Conservation (phyloP, 1,139 yeast genomes). For the Protomyces pachydermus region DNA sequence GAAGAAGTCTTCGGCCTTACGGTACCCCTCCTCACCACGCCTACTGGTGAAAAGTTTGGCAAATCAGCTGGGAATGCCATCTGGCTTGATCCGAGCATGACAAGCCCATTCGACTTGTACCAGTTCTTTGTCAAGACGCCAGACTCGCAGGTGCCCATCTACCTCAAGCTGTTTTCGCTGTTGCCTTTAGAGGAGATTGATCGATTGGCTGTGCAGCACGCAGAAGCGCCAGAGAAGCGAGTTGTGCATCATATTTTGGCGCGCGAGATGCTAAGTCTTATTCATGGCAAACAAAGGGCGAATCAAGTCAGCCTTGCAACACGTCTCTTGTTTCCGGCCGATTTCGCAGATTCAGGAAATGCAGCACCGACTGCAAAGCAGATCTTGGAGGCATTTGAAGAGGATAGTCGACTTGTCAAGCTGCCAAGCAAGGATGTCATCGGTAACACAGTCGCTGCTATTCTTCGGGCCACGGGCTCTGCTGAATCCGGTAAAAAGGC, state of each 20-base stretch:
- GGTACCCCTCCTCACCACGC: slow-evolving; percentile 82
- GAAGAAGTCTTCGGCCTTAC: slow-evolving; percentile 60
- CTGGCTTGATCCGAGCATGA: slow-evolving; percentile 66
- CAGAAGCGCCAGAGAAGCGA: slow-evolving; percentile 55
- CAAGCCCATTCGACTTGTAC: slow-evolving; percentile 75
- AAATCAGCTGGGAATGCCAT: slow-evolving; percentile 97
- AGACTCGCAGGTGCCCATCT: slow-evolving; percentile 66
- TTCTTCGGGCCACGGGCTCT: slow-evolving; percentile 8
- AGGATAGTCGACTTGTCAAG: slow-evolving; percentile 56
- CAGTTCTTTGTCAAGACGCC: slow-evolving; percentile 74
- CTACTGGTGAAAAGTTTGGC: slow-evolving; percentile 91
- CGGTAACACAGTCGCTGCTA: slow-evolving; percentile 38
- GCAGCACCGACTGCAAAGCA: slow-evolving; percentile 46
- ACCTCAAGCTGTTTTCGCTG: slow-evolving; percentile 72
- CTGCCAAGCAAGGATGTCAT: slow-evolving; percentile 43
- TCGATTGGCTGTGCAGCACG: slow-evolving; percentile 50
- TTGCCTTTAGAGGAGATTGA: slow-evolving; percentile 61
- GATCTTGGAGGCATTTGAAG: slow-evolving; percentile 54
- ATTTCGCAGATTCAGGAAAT: slow-evolving; percentile 48
- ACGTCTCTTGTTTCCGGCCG: slow-evolving; percentile 58
- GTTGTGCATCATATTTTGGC: slow-evolving; percentile 75
- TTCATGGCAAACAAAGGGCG: slow-evolving; percentile 79
- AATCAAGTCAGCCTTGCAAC: slow-evolving; percentile 60
- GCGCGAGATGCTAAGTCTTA: slow-evolving; percentile 73
- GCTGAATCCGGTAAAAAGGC: slow-evolving; percentile 49